A percentile compares a stretch with the other conserved stretches of the same genome.
These are phyloP conservation scores for Penicillium paradoxum DNA, from an alignment of 495 filamentous ascomycete genomes.

Conservation along the genomic window DNA sequence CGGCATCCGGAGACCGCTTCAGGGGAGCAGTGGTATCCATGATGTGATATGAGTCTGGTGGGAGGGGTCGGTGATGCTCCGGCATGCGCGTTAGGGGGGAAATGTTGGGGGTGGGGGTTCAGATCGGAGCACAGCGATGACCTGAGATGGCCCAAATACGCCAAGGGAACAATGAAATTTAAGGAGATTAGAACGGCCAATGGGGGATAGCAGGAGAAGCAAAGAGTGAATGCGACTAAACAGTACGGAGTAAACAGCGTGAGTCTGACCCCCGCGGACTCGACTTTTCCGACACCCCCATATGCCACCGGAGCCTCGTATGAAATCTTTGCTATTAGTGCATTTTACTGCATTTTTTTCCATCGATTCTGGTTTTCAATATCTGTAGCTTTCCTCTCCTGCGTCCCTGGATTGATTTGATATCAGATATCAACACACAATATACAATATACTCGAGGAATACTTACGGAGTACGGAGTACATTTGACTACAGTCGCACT, in stretches of 20 bases:
- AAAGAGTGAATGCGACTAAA: neutral
- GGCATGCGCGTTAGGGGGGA: conserved; percentile 19
- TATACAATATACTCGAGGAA: no score
- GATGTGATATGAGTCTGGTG: conserved; percentile 22
- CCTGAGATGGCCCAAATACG: neutral
- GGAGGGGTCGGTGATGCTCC: conserved; percentile 31
- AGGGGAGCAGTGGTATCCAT: conserved; percentile 28
- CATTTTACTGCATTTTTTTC: no score
- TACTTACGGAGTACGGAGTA: no score
- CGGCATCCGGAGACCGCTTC: conserved; percentile 43
- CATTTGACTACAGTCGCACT: neutral
- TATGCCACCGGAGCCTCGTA: neutral
- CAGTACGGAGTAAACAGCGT: neutral
- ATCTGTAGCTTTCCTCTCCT: no score
- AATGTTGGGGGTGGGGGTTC: conserved; percentile 10
- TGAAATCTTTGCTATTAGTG: no score
- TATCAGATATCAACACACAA: no score
- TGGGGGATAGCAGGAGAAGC: neutral
- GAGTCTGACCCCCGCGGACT: conserved; percentile 5
- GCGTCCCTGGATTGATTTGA: no score
- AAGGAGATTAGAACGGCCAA: neutral
- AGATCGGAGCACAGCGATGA: neutral
- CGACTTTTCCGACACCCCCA: neutral
- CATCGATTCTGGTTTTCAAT: no score
- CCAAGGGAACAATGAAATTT: neutral